Evolutionary conservation across 371 early-diverging fungal species (phyloP).

Genomic region (Capillidium heterosporum): DNA sequence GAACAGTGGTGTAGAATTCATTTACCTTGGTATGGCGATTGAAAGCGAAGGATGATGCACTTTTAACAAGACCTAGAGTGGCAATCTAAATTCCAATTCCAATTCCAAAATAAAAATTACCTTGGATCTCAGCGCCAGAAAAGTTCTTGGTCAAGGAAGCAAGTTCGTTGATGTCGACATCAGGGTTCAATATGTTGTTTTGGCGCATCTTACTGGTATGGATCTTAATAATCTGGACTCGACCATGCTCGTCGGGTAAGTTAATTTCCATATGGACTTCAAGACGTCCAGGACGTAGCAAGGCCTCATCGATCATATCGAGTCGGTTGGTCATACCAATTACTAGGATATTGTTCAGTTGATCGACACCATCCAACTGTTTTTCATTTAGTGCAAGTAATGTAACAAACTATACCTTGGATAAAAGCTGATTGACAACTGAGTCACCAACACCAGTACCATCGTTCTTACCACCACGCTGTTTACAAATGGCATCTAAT

Average conservation of each 20-base stretch:
- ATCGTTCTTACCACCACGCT: slow-evolving; percentile 86
- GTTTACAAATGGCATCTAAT: slow-evolving; percentile 99
- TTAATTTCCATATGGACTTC: slow-evolving; percentile 96
- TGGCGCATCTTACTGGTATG: slow-evolving; percentile 81
- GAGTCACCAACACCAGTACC: slow-evolving; percentile 97
- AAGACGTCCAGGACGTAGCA: slow-evolving; percentile 93
- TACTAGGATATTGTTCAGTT: slow-evolving; percentile 88
- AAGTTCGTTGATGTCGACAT: slow-evolving; percentile 81
- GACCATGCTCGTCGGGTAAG: slow-evolving; percentile 81
- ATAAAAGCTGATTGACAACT: slow-evolving; percentile 96
- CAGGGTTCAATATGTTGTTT: slow-evolving; percentile 67
- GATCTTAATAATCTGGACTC: slow-evolving; percentile 86
- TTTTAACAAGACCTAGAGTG: slow-evolving; percentile 78
- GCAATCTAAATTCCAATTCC: not conserved
- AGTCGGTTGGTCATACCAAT: slow-evolving; percentile 99
- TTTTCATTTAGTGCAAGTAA: no score
- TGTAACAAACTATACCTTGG: slow-evolving; percentile 19
- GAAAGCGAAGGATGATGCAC: slow-evolving; percentile 98
- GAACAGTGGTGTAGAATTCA: not conserved
- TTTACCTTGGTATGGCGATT: slow-evolving; percentile 85
- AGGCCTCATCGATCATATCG: slow-evolving; percentile 96
- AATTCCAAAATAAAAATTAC: not conserved
- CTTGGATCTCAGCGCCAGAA: slow-evolving; percentile 96
- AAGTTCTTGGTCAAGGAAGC: slow-evolving; percentile 95
- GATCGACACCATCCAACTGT: slow-evolving; percentile 97